These are phyloP conservation scores for Tetrapisispora fleetii DNA, from an alignment of 805 yeast species.

Conservation along the genomic window DNA sequence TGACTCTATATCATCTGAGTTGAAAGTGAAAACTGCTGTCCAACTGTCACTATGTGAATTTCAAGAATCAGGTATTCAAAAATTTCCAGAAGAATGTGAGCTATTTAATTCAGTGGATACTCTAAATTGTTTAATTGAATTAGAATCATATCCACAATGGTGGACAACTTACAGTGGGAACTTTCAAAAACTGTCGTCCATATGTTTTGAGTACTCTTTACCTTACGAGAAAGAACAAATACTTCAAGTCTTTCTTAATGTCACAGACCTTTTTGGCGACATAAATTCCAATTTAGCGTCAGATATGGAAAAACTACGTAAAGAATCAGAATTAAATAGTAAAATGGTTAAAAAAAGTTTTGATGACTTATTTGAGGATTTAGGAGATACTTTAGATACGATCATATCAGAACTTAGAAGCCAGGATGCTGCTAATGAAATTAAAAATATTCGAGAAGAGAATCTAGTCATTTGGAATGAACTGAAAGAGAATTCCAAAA, in stretches of 20 bases:
- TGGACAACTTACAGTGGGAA: conserved; percentile 71
- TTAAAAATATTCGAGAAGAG: conserved; percentile 6
- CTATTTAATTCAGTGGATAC: conserved; percentile 10
- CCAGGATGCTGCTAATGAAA: neutral
- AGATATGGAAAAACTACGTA: conserved; percentile 6
- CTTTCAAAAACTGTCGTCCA: conserved; percentile 41
- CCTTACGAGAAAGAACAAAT: conserved; percentile 47
- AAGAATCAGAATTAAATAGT: conserved; percentile 6
- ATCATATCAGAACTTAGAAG: conserved; percentile 3
- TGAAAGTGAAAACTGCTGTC: conserved; percentile 34
- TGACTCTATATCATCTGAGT: conserved; percentile 30
- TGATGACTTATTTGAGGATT: conserved; percentile 1
- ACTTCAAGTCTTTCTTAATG: conserved; percentile 36
- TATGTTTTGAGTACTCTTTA: conserved; percentile 44
- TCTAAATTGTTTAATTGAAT: conserved; percentile 32
- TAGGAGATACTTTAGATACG: conserved; percentile 5
- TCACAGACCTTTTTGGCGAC: conserved; percentile 31
- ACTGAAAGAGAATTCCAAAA: neutral
- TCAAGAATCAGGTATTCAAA: conserved; percentile 34
- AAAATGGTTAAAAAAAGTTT: conserved; percentile 4
- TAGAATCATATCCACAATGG: conserved; percentile 44
- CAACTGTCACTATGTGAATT: conserved; percentile 48
- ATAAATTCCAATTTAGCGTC: conserved; percentile 10
- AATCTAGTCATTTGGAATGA: conserved; percentile 4
- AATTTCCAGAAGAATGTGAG: conserved; percentile 14